Conservation (phyloP, 1,284 basidiomycete species). For the Vanrija humicola region DNA sequence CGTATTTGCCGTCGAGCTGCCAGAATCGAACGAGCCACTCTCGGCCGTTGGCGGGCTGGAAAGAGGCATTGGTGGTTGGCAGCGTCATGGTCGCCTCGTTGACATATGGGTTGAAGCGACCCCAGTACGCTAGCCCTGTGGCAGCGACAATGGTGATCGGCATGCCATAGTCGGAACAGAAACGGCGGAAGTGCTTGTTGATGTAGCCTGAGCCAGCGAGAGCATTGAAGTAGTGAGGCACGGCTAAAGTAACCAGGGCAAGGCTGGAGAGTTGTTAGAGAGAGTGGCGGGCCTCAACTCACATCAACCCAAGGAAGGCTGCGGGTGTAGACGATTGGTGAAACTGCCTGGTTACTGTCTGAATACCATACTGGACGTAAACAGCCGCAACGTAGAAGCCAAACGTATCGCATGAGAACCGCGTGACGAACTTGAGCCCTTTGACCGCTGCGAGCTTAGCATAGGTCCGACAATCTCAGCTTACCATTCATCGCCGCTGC, state of each 20-base stretch:
- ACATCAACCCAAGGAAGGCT: conserved; percentile 62
- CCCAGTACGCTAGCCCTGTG: conserved; percentile 80
- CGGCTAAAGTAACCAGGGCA: conserved; percentile 68
- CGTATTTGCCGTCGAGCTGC: conserved; percentile 84
- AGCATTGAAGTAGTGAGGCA: conserved; percentile 67
- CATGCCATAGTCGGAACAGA: conserved; percentile 84
- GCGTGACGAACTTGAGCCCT: conserved; percentile 78
- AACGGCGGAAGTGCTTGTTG: conserved; percentile 66
- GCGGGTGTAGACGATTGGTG: conserved; percentile 53
- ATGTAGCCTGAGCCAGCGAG: conserved; percentile 63
- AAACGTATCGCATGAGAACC: conserved; percentile 89
- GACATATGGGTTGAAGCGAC: conserved; percentile 58
- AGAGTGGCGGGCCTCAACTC: conserved; percentile 4
- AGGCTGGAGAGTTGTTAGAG: conserved; percentile 52
- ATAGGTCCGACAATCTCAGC: conserved; percentile 30
- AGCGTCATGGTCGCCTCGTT: conserved; percentile 62
- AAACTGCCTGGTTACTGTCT: conserved; percentile 74
- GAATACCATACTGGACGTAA: conserved; percentile 79
- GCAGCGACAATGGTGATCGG: conserved; percentile 71
- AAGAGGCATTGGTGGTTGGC: conserved; percentile 62
- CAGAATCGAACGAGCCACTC: conserved; percentile 88
- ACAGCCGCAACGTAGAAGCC: conserved; percentile 76
- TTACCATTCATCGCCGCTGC: conserved; percentile 77
- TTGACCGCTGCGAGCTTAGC: conserved; percentile 61
- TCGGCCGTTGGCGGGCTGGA: conserved; percentile 67